Base-by-base conservation (phyloP, 1,284 basidiomycete species). In the Microbotryum intermedium region DNA sequence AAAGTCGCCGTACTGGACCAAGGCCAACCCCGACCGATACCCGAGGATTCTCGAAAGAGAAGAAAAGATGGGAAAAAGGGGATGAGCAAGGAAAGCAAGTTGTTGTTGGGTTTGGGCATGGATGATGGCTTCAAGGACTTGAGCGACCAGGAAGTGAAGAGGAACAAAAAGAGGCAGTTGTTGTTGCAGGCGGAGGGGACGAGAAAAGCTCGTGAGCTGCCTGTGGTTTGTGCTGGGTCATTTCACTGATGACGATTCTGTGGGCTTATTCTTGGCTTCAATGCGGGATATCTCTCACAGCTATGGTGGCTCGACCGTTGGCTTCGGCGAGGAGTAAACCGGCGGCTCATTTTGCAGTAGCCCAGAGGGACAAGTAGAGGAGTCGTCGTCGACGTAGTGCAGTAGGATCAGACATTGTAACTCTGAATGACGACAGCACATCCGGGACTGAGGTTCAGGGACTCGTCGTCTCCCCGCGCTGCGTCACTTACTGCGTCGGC, bases 1-100 rank as follows among this genome's bases (percentile, higher is more conserved):
- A 59, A 60, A 39, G 51, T 67, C n/a, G 62, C 62, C 13, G 58
- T 65, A 4, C 56, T 67, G 34, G 62, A 61, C 28, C 53, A 59
- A 29, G 48, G 60, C 29, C 26, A 51, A 21, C 28, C 55, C 46
- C 30, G 34, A 6, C 39, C 46, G n/a, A n/a, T 30, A 48, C 26
- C 29, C 43, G 50, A 45, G 18, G 43, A 53, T 49, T 51, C 34
- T 18, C n/a, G 57, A 13, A 62, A 62, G 28, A 57, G 57, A 10
- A 55, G 55, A 54, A 58, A 60, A 44, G 56, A 56, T 6, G 48
- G 55, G 7, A 50, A 46, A 44, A 54, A 47, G 49, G 59, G 61
- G 7, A 58, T 67, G 60, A 62, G 60, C 30, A 34, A 49, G 20
- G 65, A 67, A 58, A 59, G 55, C 42, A 57, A 55, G 51, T 53